These are phyloP conservation scores for Penicillium sp. DNA, from an alignment of 2,329 filamentous ascomycete genomes.

Conservation along the genomic window DNA sequence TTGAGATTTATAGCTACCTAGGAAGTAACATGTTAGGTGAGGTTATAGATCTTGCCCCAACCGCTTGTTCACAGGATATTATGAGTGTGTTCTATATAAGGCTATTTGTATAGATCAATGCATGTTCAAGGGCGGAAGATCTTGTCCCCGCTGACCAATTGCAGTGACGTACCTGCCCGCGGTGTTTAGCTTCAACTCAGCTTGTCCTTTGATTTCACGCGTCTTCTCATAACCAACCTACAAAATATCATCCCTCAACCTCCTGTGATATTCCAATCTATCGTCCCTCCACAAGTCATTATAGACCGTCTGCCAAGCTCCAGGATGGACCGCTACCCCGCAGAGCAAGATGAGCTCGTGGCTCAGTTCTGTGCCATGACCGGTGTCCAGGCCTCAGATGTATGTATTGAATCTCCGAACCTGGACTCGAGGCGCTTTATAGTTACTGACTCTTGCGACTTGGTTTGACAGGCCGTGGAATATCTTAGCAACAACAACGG, in stretches of 20 bases:
- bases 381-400: conserved; percentile 51
- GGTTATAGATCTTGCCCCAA: neutral
- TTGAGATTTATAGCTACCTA: neutral
- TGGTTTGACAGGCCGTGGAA: conserved; percentile 58
- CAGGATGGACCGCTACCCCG: conserved; percentile 37
- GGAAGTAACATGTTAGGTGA: neutral
- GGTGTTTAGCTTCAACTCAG: conserved; percentile 16
- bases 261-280: neutral
- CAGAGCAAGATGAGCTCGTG: conserved; percentile 45
- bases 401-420: conserved; percentile 29
- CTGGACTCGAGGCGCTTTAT: neutral
- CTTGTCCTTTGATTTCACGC: conserved; percentile 4
- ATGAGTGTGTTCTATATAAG: neutral
- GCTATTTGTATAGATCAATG: conserved; percentile 1
- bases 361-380: conserved; percentile 60
- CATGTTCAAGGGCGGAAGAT: conserved; percentile 23
- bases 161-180: conserved; percentile 38
- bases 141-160: conserved; percentile 37
- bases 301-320: conserved; percentile 2
- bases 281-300: neutral
- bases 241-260: neutral
- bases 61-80: neutral
- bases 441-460: neutral
- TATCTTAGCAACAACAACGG: conserved; percentile 67
- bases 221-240: neutral